Evolutionary conservation across 1,284 basidiomycete species (phyloP).

Genomic region (Sanghuangporus sanghuang): DNA sequence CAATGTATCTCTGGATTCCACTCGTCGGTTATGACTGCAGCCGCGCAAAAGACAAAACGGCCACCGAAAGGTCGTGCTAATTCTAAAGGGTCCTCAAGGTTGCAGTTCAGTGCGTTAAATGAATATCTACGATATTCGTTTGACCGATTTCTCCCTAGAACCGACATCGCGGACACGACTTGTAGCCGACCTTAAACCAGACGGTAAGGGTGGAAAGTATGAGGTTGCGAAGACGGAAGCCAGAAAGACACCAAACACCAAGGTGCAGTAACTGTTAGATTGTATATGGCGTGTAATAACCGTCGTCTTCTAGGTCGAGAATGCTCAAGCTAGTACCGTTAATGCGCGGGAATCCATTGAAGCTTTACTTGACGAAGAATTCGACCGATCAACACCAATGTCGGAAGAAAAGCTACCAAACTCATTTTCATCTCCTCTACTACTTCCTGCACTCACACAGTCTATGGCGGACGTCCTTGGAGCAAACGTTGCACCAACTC

Average conservation of each 20-base stretch:
- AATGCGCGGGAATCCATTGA: conserved; percentile 16
- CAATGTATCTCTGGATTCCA: background rate
- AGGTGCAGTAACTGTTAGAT: background rate
- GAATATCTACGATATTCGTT: background rate
- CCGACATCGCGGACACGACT: conserved; percentile 32
- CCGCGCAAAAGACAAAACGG: background rate
- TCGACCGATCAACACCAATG: conserved; percentile 30
- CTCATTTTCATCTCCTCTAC: conserved; percentile 60
- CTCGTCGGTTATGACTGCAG: background rate
- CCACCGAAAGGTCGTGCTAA: background rate
- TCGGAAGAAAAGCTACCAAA: conserved; percentile 20
- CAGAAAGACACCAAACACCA: conserved; percentile 22
- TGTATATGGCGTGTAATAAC: background rate
- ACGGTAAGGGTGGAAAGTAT: conserved; percentile 22
- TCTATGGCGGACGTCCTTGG: conserved; percentile 56
- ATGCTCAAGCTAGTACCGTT: conserved; percentile 6
- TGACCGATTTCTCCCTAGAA: background rate
- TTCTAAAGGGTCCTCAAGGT: background rate
- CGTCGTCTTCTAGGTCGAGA: background rate
- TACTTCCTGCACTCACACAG: conserved; percentile 55
- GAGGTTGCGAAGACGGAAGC: conserved; percentile 30
- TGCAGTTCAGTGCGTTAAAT: background rate
- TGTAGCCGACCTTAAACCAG: conserved; percentile 32
- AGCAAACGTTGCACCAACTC: conserved; percentile 50
- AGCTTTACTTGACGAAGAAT: conserved; percentile 35